phyloP scores from a whole-genome alignment of 306 rosid genomes.

The Abrus pulchellus region DNA sequence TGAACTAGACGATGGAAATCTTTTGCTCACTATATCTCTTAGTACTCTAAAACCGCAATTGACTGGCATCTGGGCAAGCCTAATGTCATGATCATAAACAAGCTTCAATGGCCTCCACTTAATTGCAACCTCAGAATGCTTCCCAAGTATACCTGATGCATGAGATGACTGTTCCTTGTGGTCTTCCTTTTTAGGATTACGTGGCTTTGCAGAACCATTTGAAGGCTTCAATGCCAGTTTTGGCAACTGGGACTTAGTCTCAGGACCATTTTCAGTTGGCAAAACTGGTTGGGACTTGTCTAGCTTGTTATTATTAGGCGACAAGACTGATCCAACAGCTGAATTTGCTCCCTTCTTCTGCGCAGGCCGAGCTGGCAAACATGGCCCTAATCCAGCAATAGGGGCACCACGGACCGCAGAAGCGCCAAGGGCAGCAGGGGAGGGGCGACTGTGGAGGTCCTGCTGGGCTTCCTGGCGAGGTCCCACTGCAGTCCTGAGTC shows the following conservation, averaged over 20 bases:
- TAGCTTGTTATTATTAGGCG: slow-evolving; percentile 58
- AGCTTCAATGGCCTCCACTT: slow-evolving; percentile 72
- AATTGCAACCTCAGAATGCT: slow-evolving; percentile 50
- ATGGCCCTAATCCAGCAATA: slow-evolving; percentile 86
- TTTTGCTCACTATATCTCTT: slow-evolving; percentile 81
- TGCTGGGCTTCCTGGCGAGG: slow-evolving; percentile 90
- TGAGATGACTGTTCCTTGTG: slow-evolving; percentile 59
- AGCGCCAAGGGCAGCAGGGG: slow-evolving; percentile 98
- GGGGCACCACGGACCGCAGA: slow-evolving; percentile 98
- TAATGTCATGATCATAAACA: slow-evolving; percentile 87
- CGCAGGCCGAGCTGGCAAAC: slow-evolving; percentile 78
- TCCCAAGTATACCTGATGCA: slow-evolving; percentile 49
- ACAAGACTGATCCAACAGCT: slow-evolving; percentile 51
- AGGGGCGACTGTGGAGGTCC: slow-evolving; percentile 99
- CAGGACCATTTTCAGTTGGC: slow-evolving; percentile 72
- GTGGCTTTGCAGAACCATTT: slow-evolving; percentile 59
- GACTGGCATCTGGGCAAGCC: slow-evolving; percentile 87
- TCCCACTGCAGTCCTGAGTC: slow-evolving; percentile 78
- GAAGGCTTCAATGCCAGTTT: slow-evolving; percentile 78
- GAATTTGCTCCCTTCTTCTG: slow-evolving; percentile 65
- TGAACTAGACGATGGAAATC: slow-evolving; percentile 88
- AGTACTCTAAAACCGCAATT: slow-evolving; percentile 60
- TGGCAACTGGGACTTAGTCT: slow-evolving; percentile 62
- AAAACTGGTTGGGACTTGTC: slow-evolving; percentile 66
- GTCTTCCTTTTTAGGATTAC: slow-evolving; percentile 49